Evolutionary conservation across 208 protist genomes (phyloP), one percentile per base, ranked within the genome.

Genomic region (Trypanosoma lewisi): DNA sequence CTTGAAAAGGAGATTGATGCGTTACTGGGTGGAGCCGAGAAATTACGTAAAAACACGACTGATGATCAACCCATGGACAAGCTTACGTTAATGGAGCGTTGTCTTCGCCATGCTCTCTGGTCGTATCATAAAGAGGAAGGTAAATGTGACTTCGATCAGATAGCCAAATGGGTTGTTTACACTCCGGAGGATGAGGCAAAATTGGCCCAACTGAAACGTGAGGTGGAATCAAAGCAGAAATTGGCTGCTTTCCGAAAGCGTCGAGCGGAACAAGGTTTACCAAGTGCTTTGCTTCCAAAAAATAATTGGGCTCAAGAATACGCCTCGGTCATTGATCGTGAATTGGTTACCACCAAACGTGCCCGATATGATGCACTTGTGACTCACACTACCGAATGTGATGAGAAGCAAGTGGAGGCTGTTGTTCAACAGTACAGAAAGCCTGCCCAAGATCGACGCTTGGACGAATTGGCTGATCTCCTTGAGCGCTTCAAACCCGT

Each of bases 401-500:
- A 97, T 64, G 85, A 95, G 60, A 80, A 77, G 2, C 78, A 93
- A 72, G 86, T 97, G 50, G 86, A 94, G n/a, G 79, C 82, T 11
- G 70, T 93, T 17, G 68, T 93, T 34, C 78, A 91, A 75, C 80
- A 91, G 70, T 97, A 95, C 85, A 80, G 80, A 56, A 83, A 85
- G 63, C 85, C 91, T 16, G 66, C 80, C 2, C 88, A 95, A 72
- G 83, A 91, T 44, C 83, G 93, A 76, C 82, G 85, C 36, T 82
- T 97, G 56, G 91, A 97, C 60, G 75, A 92, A 23, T 72, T 97
- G 51, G 85, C 88, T 8, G 83, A 91, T 45, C 85, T 95, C 45
- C 81, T 97, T 39, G 87, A 97, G 80, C 80, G 80, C 45, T 97
- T 97, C 78, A 97, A 95, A 76, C 87, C 91, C n/a, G 87, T 97